Percentiles rank a stretch among this genome's conserved stretches.
Conservation (phyloP, 257 asterid species). For the Gentiana straminea region DNA sequence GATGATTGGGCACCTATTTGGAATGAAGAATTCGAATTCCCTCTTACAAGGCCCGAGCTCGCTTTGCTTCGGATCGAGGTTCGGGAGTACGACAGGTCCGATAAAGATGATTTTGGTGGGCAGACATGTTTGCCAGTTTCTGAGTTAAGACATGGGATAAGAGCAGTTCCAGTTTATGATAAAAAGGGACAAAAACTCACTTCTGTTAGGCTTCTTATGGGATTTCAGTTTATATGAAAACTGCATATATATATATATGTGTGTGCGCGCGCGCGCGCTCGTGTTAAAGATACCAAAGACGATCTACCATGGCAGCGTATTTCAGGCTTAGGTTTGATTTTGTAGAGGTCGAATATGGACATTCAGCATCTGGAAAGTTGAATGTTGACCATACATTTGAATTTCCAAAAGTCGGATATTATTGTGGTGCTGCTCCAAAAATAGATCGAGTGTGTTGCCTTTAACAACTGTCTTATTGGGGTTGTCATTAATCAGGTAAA, state of each 20-base stretch:
- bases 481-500: too few relatives aligned
- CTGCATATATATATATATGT: neutral
- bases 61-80: conserved; percentile 80
- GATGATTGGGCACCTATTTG: conserved; percentile 94
- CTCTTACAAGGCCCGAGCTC: conserved; percentile 74
- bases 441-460: too few relatives aligned
- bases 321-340: too few relatives aligned
- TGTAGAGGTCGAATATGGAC: too few relatives aligned
- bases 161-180: conserved; percentile 77
- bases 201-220: conserved; percentile 88
- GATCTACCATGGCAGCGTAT: too few relatives aligned
- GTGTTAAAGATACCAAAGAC: too few relatives aligned
- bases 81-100: conserved; percentile 74
- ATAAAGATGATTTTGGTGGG: conserved; percentile 96
- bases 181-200: conserved; percentile 70
- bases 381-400: too few relatives aligned
- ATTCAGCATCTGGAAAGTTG: too few relatives aligned
- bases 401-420: too few relatives aligned
- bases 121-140: conserved; percentile 87
- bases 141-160: conserved; percentile 72
- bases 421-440: too few relatives aligned
- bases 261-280: too few relatives aligned
- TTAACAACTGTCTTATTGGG: too few relatives aligned
- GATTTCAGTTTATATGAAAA: conserved; percentile 50
- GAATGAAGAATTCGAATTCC: conserved; percentile 78